A percentile compares a stretch with the other conserved stretches of the same genome.
These are phyloP conservation scores for Phytophthora fragariae DNA, from an alignment of 352 stramenopile genomes.

Conservation along the genomic window DNA sequence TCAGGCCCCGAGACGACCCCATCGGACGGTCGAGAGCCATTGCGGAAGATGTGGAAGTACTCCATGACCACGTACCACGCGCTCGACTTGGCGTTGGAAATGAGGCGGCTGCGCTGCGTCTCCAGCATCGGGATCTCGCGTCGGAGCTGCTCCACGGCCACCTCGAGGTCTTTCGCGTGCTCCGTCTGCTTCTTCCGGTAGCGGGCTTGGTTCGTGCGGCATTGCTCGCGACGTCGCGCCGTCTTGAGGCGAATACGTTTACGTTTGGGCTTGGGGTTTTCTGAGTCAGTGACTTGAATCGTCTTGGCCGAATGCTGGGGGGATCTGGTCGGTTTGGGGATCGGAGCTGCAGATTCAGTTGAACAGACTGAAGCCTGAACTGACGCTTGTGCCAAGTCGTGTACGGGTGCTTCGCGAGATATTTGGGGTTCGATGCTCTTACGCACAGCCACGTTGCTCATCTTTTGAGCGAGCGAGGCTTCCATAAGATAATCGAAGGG, in stretches of 20 bases:
- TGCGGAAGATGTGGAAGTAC: conserved; percentile 40
- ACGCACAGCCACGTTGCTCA: neutral
- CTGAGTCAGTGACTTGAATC: neutral
- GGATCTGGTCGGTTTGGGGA: neutral
- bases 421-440: neutral
- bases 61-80: conserved; percentile 20
- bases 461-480: conserved; percentile 4
- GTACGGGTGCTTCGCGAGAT: neutral
- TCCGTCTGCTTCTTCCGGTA: conserved; percentile 52
- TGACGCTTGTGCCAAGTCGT: neutral
- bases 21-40: neutral
- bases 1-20: conserved; percentile 9
- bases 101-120: conserved; percentile 18
- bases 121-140: conserved; percentile 35
- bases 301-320: conserved; percentile 10
- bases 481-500: conserved; percentile 15
- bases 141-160: conserved; percentile 28
- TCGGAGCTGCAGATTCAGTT: neutral
- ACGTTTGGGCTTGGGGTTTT: conserved; percentile 17
- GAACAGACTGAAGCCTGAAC: neutral
- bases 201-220: conserved; percentile 52
- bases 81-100: conserved; percentile 14
- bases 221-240: conserved; percentile 52
- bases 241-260: conserved; percentile 58
- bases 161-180: conserved; percentile 25